Evolutionary conservation across 345 rosid genomes (phyloP), one percentile per base, ranked within the genome.

Genomic region (Orychophragmus violaceus): DNA sequence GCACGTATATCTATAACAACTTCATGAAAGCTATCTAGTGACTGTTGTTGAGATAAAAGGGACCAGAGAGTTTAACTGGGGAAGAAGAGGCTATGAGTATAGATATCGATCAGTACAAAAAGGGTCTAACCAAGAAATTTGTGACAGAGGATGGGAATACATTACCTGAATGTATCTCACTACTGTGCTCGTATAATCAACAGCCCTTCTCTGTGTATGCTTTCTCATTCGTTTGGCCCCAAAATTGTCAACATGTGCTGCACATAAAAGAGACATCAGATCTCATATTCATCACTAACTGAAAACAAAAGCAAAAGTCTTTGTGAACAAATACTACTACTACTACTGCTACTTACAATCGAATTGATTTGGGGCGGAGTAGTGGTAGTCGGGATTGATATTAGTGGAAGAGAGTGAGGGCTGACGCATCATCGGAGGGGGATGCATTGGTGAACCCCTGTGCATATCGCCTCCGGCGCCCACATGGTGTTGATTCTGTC

Each of bases 171-270:
- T 83, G 52, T 88, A 94, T 52, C 81, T 87, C 24, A 90, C 99
- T 69, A 90, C 97, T 6, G 99, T 82, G 70, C 96, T 94, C 2
- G 96, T 94, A 59, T 94, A 94, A 79, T 94, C 97, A 68, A 94
- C 97, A 62, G 96, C 90, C 66, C 90, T 84, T 87, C 99, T 90
- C 66, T 90, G 99, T 2, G 96, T 88, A 51, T 88, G 90, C 70
- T 87, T 90, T 74, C 99, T 84, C 95, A 90, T 94, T 60, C 97
- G 84, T 79, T 81, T 90, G 2, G 87, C 95, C 37, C 87, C 95
- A 79, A 82, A 88, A 78, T 64, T 79, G 46, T 94, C 96, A 0
- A 70, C 80, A 64, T 87, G 90, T 42, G 83, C 95, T 88, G 80
- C 64, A 13, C 52, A 53, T 7, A 71, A 39, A 3, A 23, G 48